Evolutionary conservation across 2,329 filamentous ascomycete species (phyloP).

Genomic region (Xylariaceae sp.): DNA sequence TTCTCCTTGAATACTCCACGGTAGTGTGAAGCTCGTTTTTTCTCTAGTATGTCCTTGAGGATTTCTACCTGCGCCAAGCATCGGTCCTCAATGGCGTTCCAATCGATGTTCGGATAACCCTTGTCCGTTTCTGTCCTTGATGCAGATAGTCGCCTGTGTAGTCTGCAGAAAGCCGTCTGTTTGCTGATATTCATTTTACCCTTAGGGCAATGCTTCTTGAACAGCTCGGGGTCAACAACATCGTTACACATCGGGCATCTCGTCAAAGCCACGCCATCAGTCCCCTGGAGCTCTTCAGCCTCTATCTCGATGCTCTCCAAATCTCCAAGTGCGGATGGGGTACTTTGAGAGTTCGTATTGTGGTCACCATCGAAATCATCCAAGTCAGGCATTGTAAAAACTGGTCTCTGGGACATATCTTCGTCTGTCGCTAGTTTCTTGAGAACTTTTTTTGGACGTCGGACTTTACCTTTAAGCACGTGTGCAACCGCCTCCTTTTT

Average conservation of each 20-base stretch:
- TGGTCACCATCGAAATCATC: conserved; percentile 23
- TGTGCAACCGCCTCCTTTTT: no score
- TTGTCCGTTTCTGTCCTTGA: conserved; percentile 44
- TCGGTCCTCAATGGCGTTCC: conserved; percentile 59
- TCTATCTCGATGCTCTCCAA: conserved; percentile 3
- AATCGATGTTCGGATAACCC: conserved; percentile 71
- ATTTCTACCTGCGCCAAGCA: conserved; percentile 54
- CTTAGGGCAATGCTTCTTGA: conserved; percentile 51
- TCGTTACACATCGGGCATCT: conserved; percentile 67
- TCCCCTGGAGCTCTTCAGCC: conserved; percentile 7
- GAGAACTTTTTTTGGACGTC: no score
- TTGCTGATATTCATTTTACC: conserved; percentile 53
- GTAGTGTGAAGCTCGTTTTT: conserved; percentile 57
- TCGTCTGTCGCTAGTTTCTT: not conserved
- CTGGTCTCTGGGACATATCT: conserved; percentile 17
- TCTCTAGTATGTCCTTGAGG: conserved; percentile 60
- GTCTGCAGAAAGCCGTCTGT: conserved; percentile 62
- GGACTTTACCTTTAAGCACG: no score
- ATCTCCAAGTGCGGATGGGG: conserved; percentile 5
- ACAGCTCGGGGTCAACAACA: conserved; percentile 51
- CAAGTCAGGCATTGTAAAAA: conserved; percentile 26
- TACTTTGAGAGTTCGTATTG: conserved; percentile 13
- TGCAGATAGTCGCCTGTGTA: conserved; percentile 59
- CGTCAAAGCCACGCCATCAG: conserved; percentile 21
- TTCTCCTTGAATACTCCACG: conserved; percentile 53